Conservation (phyloP, 345 rosid species). For the Theobroma cacao region DNA sequence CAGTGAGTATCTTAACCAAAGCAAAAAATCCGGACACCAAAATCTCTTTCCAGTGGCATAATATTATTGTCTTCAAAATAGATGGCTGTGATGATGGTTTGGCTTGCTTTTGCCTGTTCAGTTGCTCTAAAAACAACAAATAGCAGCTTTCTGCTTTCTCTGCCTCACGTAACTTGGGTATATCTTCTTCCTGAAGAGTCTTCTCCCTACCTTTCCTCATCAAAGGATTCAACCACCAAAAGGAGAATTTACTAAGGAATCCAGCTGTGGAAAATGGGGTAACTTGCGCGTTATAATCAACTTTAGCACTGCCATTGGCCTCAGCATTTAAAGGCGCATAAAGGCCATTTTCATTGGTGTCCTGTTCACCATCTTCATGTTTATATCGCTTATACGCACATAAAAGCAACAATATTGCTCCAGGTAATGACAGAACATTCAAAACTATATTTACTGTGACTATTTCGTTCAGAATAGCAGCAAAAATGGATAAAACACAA, state of each 20-base stretch:
- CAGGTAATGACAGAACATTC: slow-evolving; percentile 61
- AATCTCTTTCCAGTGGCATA: slow-evolving; percentile 69
- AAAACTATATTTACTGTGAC: slow-evolving; percentile 27
- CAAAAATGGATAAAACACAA: slow-evolving; percentile 39
- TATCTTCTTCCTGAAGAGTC: slow-evolving; percentile 66
- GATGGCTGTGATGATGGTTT: slow-evolving; percentile 44
- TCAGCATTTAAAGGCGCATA: slow-evolving; percentile 56
- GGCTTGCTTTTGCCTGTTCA: slow-evolving; percentile 46
- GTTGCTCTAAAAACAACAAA: slow-evolving; percentile 45
- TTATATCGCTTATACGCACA: slow-evolving; percentile 46
- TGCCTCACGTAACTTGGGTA: slow-evolving; percentile 52
- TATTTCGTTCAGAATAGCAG: slow-evolving; percentile 28
- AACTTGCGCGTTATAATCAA: slow-evolving; percentile 26
- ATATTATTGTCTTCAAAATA: slow-evolving; percentile 48
- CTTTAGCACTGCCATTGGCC: slow-evolving; percentile 24
- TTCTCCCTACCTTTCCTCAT: slow-evolving; percentile 69
- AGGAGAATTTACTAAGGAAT: slow-evolving; percentile 56
- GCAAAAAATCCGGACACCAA: slow-evolving; percentile 82
- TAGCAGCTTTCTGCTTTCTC: slow-evolving; percentile 83
- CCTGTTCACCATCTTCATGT: slow-evolving; percentile 22
- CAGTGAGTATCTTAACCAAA: slow-evolving; percentile 61
- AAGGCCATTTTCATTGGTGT: slow-evolving; percentile 32
- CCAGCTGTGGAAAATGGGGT: slow-evolving; percentile 64
- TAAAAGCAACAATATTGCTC: slow-evolving; percentile 47
- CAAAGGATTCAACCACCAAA: slow-evolving; percentile 88